Evolutionary conservation across 441 rosid genomes (phyloP), one percentile per base, ranked within the genome.

Genomic region (Hura crepitans): DNA sequence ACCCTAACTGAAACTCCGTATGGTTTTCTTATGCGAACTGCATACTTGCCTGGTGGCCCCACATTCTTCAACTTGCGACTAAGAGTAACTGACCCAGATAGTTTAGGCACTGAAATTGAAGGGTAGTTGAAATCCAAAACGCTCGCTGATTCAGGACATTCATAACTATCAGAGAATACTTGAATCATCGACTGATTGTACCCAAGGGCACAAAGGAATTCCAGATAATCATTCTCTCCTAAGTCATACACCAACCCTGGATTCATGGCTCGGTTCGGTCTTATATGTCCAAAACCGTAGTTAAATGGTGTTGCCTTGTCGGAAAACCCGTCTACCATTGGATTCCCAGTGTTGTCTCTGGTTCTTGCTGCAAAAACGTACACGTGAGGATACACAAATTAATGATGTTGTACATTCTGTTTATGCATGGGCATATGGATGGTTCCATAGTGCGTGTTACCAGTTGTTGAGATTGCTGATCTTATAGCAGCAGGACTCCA

Each of bases 391-490:
- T 33, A 33, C 6, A 33, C 6, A 33, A 33, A 33, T 2, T 33
- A 33, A 2, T 2, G 37, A 6, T 33, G 6, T 2, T 33, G 6
- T 2, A 2, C 6, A 35, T 35, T 2, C 6, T 6, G 6, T 35
- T 2, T 35, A 6, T 6, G 6, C 6, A 35, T 6, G 6, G 5
- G 42, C 8, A 37, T 5, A 37, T 37, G 42, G 5, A 5, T 37
- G 42, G 5, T 37, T 37, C 5, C 42, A 37, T 10, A 5, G 5
- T 37, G 8, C 42, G 3, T 10, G 3, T 39, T 58, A 85, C 87
- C 87, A 0, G 88, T 79, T 18, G 95, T 89, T 84, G 82, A 81
- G 61, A 87, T 81, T 45, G 94, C 94, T 0, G 94, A 88, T 76
- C 77, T 68, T 31, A 88, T 78, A 22, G 90, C 89, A 7, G 92